These are phyloP conservation scores for Pseudogymnoascus sp. DNA, from an alignment of 2,329 filamentous ascomycete species.

Conservation along the genomic window DNA sequence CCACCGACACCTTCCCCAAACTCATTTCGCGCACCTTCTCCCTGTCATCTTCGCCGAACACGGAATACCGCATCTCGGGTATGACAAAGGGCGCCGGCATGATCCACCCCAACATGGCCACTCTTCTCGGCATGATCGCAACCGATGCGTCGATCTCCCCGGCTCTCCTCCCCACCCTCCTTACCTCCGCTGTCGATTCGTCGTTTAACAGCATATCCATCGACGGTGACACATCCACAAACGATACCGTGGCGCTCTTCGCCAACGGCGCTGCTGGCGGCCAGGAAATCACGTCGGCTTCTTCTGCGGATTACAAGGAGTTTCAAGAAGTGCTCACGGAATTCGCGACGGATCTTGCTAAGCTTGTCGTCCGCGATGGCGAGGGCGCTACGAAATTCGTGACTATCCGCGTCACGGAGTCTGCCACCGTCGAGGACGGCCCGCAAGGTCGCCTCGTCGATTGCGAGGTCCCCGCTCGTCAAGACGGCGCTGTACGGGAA, in stretches of 20 bases:
- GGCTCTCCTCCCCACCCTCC: conserved; percentile 58
- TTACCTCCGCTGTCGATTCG: conserved; percentile 67
- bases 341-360: conserved; percentile 78
- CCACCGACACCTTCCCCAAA: conserved; percentile 97
- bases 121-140: conserved; percentile 81
- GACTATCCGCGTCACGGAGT: conserved; percentile 76
- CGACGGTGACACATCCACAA: conserved; percentile 94
- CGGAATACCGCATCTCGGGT: conserved; percentile 79
- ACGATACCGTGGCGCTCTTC: conserved; percentile 91
- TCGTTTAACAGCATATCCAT: conserved; percentile 97
- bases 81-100: conserved; percentile 98
- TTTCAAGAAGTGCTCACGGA: conserved; percentile 65
- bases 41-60: conserved; percentile 69
- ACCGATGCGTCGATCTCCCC: conserved; percentile 81
- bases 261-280: conserved; percentile 90
- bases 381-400: conserved; percentile 99
- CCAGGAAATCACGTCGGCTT: conserved; percentile 48
- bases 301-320: conserved; percentile 58
- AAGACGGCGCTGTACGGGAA: conserved; percentile 97
- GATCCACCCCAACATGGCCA: conserved; percentile 99
- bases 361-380: conserved; percentile 90
- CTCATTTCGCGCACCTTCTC: conserved; percentile 78
- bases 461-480: conserved; percentile 85
- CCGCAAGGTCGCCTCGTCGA: conserved; percentile 74
- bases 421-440: conserved; percentile 63